These are phyloP conservation scores for Paramecium octaurelia DNA, from an alignment of 73 alveolate genomes.

Conservation along the genomic window DNA sequence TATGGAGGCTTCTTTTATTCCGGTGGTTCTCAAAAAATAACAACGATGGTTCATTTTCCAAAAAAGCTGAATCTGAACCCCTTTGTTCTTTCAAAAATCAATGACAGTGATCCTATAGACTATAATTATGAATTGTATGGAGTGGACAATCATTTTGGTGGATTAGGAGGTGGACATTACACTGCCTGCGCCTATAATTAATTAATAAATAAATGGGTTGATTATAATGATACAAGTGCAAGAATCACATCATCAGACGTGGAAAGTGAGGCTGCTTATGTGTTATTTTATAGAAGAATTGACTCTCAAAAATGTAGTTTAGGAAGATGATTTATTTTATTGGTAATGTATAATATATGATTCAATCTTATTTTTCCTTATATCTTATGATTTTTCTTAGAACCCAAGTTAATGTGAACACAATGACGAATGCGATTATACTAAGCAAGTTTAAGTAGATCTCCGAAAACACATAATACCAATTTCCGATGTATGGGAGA, in stretches of 20 bases:
- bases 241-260: constrained; percentile 55
- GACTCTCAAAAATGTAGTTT: constrained; percentile 54
- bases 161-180: constrained; percentile 92
- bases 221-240: constrained; percentile 78
- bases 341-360: background rate
- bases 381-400: constrained; percentile 14
- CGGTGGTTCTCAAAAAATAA: constrained; percentile 61
- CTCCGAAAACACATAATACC: constrained; percentile 48
- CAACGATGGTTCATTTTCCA: constrained; percentile 73
- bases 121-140: constrained; percentile 81
- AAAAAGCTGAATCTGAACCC: constrained; percentile 66
- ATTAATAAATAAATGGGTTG: constrained; percentile 64
- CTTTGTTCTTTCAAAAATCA: constrained; percentile 52
- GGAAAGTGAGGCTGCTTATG: constrained; percentile 77
- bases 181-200: constrained; percentile 88
- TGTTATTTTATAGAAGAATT: constrained; percentile 80
- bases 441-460: constrained; percentile 33
- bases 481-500: constrained; percentile 52
- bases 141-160: constrained; percentile 93
- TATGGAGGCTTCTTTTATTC: constrained; percentile 43
- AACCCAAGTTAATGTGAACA: background rate
- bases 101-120: constrained; percentile 51
- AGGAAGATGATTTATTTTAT: background rate
- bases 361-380: constrained; percentile 1
- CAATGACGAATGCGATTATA: background rate